Conservation (phyloP, 2,329 filamentous ascomycete genomes). For the Aspergillus floridensis region DNA sequence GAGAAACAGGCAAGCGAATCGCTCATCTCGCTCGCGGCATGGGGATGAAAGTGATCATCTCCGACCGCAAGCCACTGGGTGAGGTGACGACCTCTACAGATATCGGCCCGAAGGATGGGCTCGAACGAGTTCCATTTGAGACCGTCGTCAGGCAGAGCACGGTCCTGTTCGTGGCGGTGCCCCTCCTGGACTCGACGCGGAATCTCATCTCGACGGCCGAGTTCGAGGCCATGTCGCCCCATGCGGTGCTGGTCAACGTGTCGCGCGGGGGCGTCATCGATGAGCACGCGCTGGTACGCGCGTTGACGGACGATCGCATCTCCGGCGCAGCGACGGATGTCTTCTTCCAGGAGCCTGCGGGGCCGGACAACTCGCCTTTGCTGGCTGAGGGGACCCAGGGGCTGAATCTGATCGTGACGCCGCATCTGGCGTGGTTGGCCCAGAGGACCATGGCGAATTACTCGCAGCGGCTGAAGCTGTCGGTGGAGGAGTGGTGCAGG, state of each 20-base stretch:
- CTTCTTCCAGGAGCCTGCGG: slow-evolving; percentile 49
- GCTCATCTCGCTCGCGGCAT: slow-evolving; percentile 45
- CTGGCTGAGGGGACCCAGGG: slow-evolving; percentile 44
- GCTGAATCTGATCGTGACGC: slow-evolving; percentile 52
- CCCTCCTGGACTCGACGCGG: slow-evolving; percentile 31
- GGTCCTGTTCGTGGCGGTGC: slow-evolving; percentile 32
- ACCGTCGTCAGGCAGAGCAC: slow-evolving; percentile 29
- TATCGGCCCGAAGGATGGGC: slow-evolving; percentile 4
- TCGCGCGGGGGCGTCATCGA: slow-evolving; percentile 53
- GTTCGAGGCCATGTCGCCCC: slow-evolving; percentile 45
- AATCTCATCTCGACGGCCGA: slow-evolving; percentile 39
- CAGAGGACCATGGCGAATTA: slow-evolving; percentile 49
- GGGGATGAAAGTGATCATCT: slow-evolving; percentile 51
- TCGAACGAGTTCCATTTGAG: slow-evolving; percentile 27
- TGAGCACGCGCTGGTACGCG: slow-evolving; percentile 48
- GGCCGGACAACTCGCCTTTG: slow-evolving; percentile 44
- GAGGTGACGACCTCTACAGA: slow-evolving; percentile 3
- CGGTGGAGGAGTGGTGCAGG: slow-evolving; percentile 47
- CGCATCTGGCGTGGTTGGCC: slow-evolving; percentile 56
- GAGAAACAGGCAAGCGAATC: slow-evolving; percentile 39
- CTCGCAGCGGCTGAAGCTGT: slow-evolving; percentile 44
- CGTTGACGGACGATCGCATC: slow-evolving; percentile 46
- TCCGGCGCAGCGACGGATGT: slow-evolving; percentile 54
- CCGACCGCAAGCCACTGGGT: slow-evolving; percentile 44
- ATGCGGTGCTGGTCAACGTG: slow-evolving; percentile 50